Conservation (phyloP, 805 yeast genomes). For the Starmerella etchellsii region DNA sequence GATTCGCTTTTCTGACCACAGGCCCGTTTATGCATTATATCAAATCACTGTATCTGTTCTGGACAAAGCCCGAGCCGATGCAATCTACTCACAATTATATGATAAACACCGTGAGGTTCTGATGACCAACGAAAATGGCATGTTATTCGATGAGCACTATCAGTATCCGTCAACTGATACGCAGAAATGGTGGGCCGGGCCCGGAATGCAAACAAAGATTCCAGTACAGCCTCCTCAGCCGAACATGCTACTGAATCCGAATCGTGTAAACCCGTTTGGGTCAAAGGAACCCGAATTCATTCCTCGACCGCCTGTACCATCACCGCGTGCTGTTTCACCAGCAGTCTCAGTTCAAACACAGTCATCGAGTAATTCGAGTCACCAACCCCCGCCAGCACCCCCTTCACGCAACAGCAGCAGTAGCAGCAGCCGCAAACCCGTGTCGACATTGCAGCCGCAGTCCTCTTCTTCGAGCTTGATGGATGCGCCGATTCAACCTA, state of each 20-base stretch:
- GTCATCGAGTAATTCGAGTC: not conserved
- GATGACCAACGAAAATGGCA: slow-evolving; percentile 15
- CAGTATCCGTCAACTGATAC: slow-evolving; percentile 85
- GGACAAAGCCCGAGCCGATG: slow-evolving; percentile 47
- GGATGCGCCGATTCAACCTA: slow-evolving; percentile 11
- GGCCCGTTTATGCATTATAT: slow-evolving; percentile 81
- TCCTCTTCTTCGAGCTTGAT: slow-evolving; percentile 6
- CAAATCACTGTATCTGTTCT: slow-evolving; percentile 52
- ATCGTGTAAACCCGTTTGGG: slow-evolving; percentile 53
- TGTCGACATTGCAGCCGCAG: too few relatives aligned
- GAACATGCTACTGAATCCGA: slow-evolving; percentile 52
- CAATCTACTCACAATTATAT: slow-evolving; percentile 47
- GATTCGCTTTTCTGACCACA: slow-evolving; percentile 68
- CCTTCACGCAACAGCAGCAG: not conserved
- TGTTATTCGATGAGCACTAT: slow-evolving; percentile 23
- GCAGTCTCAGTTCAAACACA: not conserved
- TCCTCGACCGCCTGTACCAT: slow-evolving; percentile 9
- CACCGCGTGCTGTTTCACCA: slow-evolving; percentile 1
- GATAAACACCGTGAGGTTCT: slow-evolving; percentile 37
- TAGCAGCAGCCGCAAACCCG: slow-evolving; percentile 10
- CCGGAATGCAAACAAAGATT: slow-evolving; percentile 63
- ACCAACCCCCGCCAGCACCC: slow-evolving; percentile 3
- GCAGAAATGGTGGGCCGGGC: slow-evolving; percentile 85
- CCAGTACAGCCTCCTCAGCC: slow-evolving; percentile 33
- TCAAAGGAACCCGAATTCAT: slow-evolving; percentile 42